Evolutionary conservation across 2,329 filamentous ascomycete species (phyloP), one percentile per base, ranked within the genome.

Genomic region (Monilinia vaccinii-corymbosi): DNA sequence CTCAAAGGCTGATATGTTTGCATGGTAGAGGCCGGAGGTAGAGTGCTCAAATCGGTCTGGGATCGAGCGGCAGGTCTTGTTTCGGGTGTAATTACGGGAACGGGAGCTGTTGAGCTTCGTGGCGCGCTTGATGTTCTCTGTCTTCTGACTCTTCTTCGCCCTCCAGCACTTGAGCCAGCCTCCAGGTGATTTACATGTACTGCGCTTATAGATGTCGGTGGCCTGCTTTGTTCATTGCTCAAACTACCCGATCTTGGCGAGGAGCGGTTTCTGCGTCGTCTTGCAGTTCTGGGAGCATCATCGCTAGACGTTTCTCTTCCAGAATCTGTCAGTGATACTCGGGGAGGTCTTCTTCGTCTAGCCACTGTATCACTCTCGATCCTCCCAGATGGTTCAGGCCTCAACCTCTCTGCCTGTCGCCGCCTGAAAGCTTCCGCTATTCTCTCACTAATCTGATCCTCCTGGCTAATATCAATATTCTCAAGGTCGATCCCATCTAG

Each of bases 381-480:
- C 62, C 78, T 77, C 66, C 77, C 75, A 13, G 73, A 71, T 23
- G 75, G 68, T 67, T 81, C 78, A 32, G 64, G 75, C 14, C 81
- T 78, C n/a, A 77, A 71, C 61, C 82, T 76, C 63, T 86, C 84
- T 47, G 80, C 81, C 69, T 95, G 90, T 34, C 90, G 81, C 63
- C 89, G 81, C 61, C 89, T 79, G 70, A 95, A 96, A 2, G 91
- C 91, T 69, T 95, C 89, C 2, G 91, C 92, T 67, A 97, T 96
- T 61, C 88, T 85, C 69, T 93, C 88, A 65, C 89, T 96, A 18
- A 97, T 83, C 69, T 95, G 90, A 69, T 97, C 91, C 70, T 97
- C 91, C 68, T 91, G 89, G 52, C 78, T 83, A 18, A 91, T 79
- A 63, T 93, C 91, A 58, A 97, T 85, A 64, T 92, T 92, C 68